A percentile compares a stretch with the other conserved stretches of the same genome.
Conservation (phyloP, 1,139 yeast genomes). For the Suhomyces maxii region DNA sequence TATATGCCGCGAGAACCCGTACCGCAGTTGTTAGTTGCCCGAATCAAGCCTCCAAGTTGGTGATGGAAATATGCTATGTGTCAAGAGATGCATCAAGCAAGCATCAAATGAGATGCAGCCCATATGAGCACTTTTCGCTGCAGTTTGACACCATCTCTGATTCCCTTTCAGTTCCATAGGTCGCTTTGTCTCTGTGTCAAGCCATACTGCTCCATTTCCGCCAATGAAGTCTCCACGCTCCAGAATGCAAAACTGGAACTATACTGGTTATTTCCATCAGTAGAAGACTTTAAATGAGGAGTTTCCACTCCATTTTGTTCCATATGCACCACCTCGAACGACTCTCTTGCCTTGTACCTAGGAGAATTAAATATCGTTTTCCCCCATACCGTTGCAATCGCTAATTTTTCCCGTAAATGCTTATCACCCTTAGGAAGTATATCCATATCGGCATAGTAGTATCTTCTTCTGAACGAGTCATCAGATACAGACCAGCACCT, state of each 20-base stretch:
- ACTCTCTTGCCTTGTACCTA: conserved; percentile 21
- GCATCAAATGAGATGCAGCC: no score
- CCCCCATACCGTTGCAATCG: conserved; percentile 21
- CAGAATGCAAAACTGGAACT: conserved; percentile 21
- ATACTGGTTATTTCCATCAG: conserved; percentile 4
- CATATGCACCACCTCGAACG: conserved; percentile 9
- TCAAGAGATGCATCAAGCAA: no score
- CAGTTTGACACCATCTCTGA: no score
- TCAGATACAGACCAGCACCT: conserved; percentile 38
- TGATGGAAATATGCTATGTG: no score
- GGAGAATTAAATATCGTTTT: conserved; percentile 26
- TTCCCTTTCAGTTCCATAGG: conserved; percentile 14
- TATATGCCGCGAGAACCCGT: no score
- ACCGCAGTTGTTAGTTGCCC: no score
- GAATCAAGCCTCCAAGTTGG: no score
- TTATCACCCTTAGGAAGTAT: conserved; percentile 6
- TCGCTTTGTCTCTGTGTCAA: conserved; percentile 20
- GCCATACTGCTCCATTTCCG: conserved; percentile 35
- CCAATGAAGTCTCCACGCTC: conserved; percentile 29
- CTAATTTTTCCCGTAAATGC: conserved; percentile 10
- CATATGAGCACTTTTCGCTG: no score
- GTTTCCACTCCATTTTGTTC: not conserved
- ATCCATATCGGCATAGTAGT: conserved; percentile 12
- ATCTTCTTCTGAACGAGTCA: conserved; percentile 25
- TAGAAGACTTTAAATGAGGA: conserved; percentile 3